Evolutionary conservation across 352 stramenopile species (phyloP), one percentile per base, ranked within the genome.

Genomic region (Peronospora destructor): DNA sequence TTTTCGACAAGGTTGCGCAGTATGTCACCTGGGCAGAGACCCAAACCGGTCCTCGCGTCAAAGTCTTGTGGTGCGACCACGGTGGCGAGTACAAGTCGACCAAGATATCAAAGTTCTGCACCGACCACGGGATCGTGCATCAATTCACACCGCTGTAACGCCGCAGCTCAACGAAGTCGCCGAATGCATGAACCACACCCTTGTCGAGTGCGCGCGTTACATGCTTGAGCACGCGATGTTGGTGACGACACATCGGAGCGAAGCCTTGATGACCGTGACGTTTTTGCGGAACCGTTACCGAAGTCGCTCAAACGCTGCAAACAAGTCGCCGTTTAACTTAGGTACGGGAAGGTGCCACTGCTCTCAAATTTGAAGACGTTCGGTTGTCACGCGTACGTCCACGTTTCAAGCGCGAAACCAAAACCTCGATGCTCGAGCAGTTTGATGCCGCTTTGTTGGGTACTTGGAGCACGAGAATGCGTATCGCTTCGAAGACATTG

Each of bases 21-120:
- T 64, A 34, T 14, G 51, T 42, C n/a, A n/a, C 26, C 1, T 34
- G 49, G 13, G 5, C 54, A 2, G 53, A 60, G 28, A 59, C 17
- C 2, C 45, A 57, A 21, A 46, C 26, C 2, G 30, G 29, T 19
- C 21, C 17, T 12, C 41, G 30, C 11, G 30, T 67, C 25, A 47
- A 61, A 23, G 53, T 33, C 4, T 12, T 71, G 9, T 26, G 45
- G 16, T 52, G 45, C 23, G 52, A 71, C 11, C 64, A 61, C 33
- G 61, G 61, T 6, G 48, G 44, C 3, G 52, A 64, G 45, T 67
- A 63, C 35, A 57, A 19, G 10, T n/a, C 30, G 16, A 35, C 48
- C 16, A 14, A 17, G 9, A 53, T 71, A 7, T 10, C 39, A 6
- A 11, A 33, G 7, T 51, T 49, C 13, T 61, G 45, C 34, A 13